phyloP scores from a whole-genome alignment of 805 yeast species.

The Blastobotrys terrestris region DNA sequence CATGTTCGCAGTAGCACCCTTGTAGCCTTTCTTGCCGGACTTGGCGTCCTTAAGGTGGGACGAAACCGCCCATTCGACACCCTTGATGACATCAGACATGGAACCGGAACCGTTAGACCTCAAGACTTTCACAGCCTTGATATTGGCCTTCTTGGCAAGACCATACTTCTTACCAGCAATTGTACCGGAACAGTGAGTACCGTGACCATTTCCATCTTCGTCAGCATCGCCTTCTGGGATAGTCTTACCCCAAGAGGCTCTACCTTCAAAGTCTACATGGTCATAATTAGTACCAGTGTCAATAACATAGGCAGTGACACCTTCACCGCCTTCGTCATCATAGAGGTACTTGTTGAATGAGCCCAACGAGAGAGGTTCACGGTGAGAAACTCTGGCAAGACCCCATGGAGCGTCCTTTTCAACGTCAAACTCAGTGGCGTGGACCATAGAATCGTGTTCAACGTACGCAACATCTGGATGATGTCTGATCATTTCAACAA shows the following conservation, averaged over 20 bases:
- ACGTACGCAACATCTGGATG: conserved; percentile 51
- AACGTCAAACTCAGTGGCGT: conserved; percentile 39
- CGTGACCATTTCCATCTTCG: conserved; percentile 56
- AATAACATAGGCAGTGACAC: conserved; percentile 67
- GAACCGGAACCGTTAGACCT: conserved; percentile 54
- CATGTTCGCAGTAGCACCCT: conserved; percentile 59
- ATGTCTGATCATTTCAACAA: conserved; percentile 65
- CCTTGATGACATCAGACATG: conserved; percentile 57
- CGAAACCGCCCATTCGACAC: conserved; percentile 54
- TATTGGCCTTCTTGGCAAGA: conserved; percentile 52
- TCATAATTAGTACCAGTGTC: conserved; percentile 65
- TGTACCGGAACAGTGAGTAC: conserved; percentile 64
- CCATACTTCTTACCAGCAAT: conserved; percentile 54
- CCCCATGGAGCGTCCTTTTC: conserved; percentile 74
- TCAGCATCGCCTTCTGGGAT: conserved; percentile 44
- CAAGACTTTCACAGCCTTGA: conserved; percentile 57
- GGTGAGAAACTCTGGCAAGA: conserved; percentile 62
- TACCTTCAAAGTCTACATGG: conserved; percentile 53
- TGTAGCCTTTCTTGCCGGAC: conserved; percentile 39
- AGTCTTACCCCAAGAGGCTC: conserved; percentile 58
- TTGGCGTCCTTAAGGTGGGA: conserved; percentile 40
- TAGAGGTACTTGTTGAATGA: conserved; percentile 55
- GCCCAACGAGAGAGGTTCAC: conserved; percentile 52
- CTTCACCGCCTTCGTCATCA: conserved; percentile 55
- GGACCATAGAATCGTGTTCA: conserved; percentile 54